Conservation (phyloP, 2,329 filamentous ascomycete genomes). For the Fusarium nematophilum region DNA sequence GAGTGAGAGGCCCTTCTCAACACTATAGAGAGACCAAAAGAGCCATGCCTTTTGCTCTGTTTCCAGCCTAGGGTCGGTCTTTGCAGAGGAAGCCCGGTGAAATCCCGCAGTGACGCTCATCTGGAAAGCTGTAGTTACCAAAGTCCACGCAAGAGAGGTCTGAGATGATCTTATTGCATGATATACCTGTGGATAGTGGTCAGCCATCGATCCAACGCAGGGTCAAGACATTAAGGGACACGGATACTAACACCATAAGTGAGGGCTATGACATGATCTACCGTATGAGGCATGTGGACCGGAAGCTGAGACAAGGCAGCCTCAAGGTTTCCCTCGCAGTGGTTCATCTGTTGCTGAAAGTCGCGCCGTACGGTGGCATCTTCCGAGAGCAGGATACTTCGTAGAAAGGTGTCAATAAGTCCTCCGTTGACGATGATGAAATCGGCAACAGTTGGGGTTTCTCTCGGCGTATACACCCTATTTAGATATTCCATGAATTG, state of each 20-base stretch:
- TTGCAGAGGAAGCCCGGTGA: not conserved
- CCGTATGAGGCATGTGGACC: too few relatives aligned
- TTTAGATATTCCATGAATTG: constrained; percentile 2
- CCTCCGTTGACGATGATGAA: constrained; percentile 1
- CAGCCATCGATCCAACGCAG: too few relatives aligned
- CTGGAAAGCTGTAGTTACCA: not conserved
- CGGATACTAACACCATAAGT: too few relatives aligned
- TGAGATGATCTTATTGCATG: constrained; percentile 5
- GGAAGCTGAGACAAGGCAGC: too few relatives aligned
- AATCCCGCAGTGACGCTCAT: not conserved
- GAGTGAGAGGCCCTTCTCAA: not conserved
- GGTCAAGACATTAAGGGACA: too few relatives aligned
- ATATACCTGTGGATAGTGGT: not conserved
- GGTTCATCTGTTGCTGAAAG: not conserved
- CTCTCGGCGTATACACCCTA: not conserved
- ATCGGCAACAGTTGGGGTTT: not conserved
- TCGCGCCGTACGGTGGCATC: not conserved
- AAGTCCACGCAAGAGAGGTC: not conserved
- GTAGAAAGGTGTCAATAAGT: not conserved
- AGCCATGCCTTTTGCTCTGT: constrained; percentile 1
- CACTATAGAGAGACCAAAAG: constrained; percentile 3
- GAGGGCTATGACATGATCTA: too few relatives aligned
- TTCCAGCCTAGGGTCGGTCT: not conserved
- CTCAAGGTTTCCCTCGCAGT: too few relatives aligned
- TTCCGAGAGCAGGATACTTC: not conserved